phyloP scores from a whole-genome alignment of 108 stramenopile species.

The Pelagomonas calceolata region DNA sequence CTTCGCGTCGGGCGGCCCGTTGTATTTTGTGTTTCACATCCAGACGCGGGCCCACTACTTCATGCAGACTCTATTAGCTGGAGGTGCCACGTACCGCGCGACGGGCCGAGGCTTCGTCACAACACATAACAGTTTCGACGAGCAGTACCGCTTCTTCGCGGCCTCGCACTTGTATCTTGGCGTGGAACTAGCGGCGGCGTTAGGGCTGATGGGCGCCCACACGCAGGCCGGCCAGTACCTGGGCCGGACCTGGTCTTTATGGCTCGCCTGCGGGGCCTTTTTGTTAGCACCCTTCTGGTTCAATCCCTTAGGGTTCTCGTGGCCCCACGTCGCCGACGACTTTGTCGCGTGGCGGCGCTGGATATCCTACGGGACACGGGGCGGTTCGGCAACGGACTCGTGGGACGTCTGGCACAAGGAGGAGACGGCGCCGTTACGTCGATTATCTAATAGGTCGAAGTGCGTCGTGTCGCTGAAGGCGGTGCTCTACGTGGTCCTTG shows the following conservation, averaged over 20 bases:
- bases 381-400: constrained; percentile 29
- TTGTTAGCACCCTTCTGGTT: constrained; percentile 98
- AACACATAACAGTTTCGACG: constrained; percentile 86
- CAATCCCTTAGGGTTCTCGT: constrained; percentile 95
- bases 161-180: constrained; percentile 90
- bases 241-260: constrained; percentile 91
- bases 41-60: constrained; percentile 95
- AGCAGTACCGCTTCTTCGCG: constrained; percentile 93
- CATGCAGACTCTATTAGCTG: constrained; percentile 90
- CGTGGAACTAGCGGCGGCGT: constrained; percentile 77
- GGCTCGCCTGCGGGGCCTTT: constrained; percentile 86
- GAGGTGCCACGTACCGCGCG: constrained; percentile 91
- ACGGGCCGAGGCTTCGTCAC: constrained; percentile 98
- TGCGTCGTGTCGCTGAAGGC: constrained; percentile 63
- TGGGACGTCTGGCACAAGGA: constrained; percentile 92
- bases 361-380: constrained; percentile 44
- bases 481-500: constrained; percentile 60
- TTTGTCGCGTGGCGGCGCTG: constrained; percentile 69
- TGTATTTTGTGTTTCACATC: constrained; percentile 99
- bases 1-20: constrained; percentile 87
- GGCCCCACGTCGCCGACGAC: constrained; percentile 70
- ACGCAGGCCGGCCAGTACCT: constrained; percentile 80
- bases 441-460: constrained; percentile 63
- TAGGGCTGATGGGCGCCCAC: constrained; percentile 74
- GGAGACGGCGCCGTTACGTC: constrained; percentile 74